phyloP scores from a whole-genome alignment of 1,139 yeast species.

The Candida sp. region DNA sequence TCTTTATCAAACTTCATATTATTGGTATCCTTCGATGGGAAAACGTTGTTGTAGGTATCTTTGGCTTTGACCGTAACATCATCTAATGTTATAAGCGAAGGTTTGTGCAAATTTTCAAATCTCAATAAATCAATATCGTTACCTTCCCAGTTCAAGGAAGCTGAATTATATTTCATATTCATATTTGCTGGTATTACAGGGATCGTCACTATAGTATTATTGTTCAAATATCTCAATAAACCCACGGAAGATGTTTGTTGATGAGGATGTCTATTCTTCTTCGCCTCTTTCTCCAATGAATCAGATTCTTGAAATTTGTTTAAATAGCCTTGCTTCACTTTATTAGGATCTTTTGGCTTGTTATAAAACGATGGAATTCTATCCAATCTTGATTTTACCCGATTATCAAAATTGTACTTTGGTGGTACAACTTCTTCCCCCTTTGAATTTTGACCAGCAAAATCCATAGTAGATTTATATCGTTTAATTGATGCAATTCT shows the following conservation, averaged over 20 bases:
- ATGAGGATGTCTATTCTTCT: conserved; percentile 7
- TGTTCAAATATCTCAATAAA: conserved; percentile 27
- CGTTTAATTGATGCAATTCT: conserved; percentile 16
- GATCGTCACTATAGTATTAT: conserved; percentile 8
- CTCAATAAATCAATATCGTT: conserved; percentile 55
- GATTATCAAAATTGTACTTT: conserved; percentile 29
- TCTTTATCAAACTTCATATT: conserved; percentile 64
- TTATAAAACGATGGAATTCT: conserved; percentile 43
- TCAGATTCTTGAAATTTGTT: conserved; percentile 22
- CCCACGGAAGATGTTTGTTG: conserved; percentile 23
- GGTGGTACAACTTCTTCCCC: conserved; percentile 13
- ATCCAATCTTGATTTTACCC: conserved; percentile 35
- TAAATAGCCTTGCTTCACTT: conserved; percentile 21
- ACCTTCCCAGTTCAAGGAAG: conserved; percentile 62
- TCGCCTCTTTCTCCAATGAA: conserved; percentile 3
- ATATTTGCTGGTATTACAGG: conserved; percentile 17
- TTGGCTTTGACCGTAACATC: conserved; percentile 19
- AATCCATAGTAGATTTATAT: conserved; percentile 32
- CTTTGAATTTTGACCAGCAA: conserved; percentile 7
- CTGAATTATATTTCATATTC: conserved; percentile 55
- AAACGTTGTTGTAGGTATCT: neutral
- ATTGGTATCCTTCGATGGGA: conserved; percentile 3
- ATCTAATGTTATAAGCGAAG: conserved; percentile 31
- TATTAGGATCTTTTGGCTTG: conserved; percentile 12
- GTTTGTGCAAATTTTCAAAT: conserved; percentile 37